Evolutionary conservation across 2,329 filamentous ascomycete genomes (phyloP), one percentile per base, ranked within the genome.

Genomic region (Cladosporium sp.): DNA sequence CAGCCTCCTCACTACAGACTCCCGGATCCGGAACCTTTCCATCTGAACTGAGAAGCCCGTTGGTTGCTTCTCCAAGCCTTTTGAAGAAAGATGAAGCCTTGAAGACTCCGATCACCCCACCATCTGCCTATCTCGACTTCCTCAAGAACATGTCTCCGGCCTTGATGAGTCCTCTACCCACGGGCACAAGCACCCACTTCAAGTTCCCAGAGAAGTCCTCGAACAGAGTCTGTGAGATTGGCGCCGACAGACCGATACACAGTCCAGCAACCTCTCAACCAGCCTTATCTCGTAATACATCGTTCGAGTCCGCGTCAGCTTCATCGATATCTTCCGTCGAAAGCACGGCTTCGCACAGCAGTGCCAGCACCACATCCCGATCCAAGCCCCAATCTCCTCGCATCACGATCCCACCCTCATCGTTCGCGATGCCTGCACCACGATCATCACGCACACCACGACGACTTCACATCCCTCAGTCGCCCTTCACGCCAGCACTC

Each of bases 101-200:
- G 44, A 88, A 86, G 75, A 97, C 92, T 4, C 92, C 92, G 49
- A 96, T 97, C 72, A 95, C 89, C 52, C 93, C 93, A 53, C 93
- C 93, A 3, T 80, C 83, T 20, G 92, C 93, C 58, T 97, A 97
- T 71, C 88, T 90, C 64, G 91, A 97, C 69, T 97, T 97, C 70
- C 85, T 97, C 62, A 93, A 91, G 75, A 86, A 87, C 60, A 85
- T 95, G 75, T 87, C 83, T 1, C 83, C 83, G 0, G 78, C 87
- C 17, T 79, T 91, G 58, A 84, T 86, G 69, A 91, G 87, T 62
- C 89, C 89, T 8, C 75, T 83, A 47, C 79, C 83, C 48, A 82
- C 86, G 39, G 76, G 77, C 51, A 80, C 80, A 65, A 81, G 82
- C 62, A 79, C 65, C 70, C 71, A 68, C 61, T 79, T 80, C 65